Conservation (phyloP, 2,329 filamentous ascomycete genomes). For the Fusarium tricinctum region DNA sequence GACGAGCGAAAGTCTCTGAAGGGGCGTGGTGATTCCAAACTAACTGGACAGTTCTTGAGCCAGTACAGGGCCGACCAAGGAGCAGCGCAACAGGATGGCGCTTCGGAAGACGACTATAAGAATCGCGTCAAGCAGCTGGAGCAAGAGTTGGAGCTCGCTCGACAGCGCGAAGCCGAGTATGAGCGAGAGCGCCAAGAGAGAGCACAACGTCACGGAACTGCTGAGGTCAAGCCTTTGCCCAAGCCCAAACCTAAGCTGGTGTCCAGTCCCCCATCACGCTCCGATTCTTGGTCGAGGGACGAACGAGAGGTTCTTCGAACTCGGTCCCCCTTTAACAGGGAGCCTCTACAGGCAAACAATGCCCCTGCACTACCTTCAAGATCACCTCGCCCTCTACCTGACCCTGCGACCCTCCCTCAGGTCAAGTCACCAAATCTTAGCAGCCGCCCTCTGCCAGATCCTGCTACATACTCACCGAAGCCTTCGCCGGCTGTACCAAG, state of each 20-base stretch:
- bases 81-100: slow-evolving; percentile 46
- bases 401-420: slow-evolving; percentile 55
- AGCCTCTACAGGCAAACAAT: slow-evolving; percentile 48
- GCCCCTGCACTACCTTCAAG: slow-evolving; percentile 45
- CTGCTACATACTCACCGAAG: slow-evolving; percentile 37
- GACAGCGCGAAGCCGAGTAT: slow-evolving; percentile 74
- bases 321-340: slow-evolving; percentile 61
- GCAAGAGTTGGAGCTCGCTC: slow-evolving; percentile 73
- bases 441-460: slow-evolving; percentile 44
- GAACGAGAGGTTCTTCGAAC: slow-evolving; percentile 75
- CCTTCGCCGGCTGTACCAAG: slow-evolving; percentile 51
- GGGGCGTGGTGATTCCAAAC: slow-evolving; percentile 73
- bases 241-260: slow-evolving; percentile 54
- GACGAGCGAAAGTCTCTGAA: slow-evolving; percentile 75
- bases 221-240: slow-evolving; percentile 42
- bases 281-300: slow-evolving; percentile 74
- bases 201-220: slow-evolving; percentile 50
- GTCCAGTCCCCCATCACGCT: slow-evolving; percentile 57
- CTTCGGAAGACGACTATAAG: slow-evolving; percentile 65
- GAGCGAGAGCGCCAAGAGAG: slow-evolving; percentile 69
- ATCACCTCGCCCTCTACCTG: slow-evolving; percentile 67
- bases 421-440: slow-evolving; percentile 27
- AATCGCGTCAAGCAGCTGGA: slow-evolving; percentile 85
- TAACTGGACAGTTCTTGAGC: slow-evolving; percentile 87
- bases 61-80: slow-evolving; percentile 82